Conservation (phyloP, 129 eudicot species). For the Lonicera japonica region DNA sequence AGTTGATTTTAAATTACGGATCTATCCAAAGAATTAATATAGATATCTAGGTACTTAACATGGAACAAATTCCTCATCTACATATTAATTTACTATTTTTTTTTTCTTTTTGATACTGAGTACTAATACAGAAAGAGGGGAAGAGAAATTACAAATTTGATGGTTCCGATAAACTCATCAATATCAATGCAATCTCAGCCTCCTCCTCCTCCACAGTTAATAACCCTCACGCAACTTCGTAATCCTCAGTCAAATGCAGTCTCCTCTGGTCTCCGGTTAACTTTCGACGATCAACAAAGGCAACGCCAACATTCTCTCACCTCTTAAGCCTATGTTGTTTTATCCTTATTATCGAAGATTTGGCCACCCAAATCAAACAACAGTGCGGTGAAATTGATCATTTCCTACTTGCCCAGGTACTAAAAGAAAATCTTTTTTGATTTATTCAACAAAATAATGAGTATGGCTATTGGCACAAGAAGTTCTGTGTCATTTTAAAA, state of each 20-base stretch:
- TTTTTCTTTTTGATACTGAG: constrained; percentile 10
- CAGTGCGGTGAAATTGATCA: constrained; percentile 55
- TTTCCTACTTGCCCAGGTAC: constrained; percentile 60
- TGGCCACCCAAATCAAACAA: constrained; percentile 44
- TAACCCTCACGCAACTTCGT: constrained; percentile 50
- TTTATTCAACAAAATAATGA: too few relatives aligned
- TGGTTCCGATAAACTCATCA: constrained; percentile 20
- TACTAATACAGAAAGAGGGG: constrained; percentile 38
- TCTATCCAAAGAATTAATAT: too few relatives aligned
- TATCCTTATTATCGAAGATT: constrained; percentile 40
- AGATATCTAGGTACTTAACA: too few relatives aligned
- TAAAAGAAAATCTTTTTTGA: too few relatives aligned
- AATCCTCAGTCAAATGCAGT: constrained; percentile 33
- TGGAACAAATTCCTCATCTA: too few relatives aligned
- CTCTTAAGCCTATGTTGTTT: constrained; percentile 34
- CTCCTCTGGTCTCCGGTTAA: constrained; percentile 56
- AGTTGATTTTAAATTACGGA: too few relatives aligned
- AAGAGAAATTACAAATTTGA: constrained; percentile 26
- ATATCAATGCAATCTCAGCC: constrained; percentile 21
- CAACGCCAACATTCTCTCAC: constrained; percentile 14
- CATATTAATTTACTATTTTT: not conserved
- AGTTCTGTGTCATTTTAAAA: too few relatives aligned
- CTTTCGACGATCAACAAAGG: constrained; percentile 53
- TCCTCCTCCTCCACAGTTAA: constrained; percentile 24
- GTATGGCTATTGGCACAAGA: too few relatives aligned